Base-by-base conservation (phyloP, 2,329 filamentous ascomycete species). In the Zymoseptoria pseudotritici region DNA sequence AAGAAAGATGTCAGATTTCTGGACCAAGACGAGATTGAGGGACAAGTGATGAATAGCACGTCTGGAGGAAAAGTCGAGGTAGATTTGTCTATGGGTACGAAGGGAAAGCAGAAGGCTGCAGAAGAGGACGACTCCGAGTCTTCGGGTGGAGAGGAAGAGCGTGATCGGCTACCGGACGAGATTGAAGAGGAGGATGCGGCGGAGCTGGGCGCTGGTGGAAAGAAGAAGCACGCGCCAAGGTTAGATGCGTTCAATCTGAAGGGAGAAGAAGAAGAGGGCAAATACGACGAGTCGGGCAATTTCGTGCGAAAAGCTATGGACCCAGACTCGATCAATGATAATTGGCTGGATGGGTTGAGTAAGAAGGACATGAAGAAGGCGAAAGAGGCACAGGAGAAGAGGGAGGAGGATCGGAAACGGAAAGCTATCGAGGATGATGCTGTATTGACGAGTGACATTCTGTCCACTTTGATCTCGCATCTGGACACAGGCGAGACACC, bases 161-260 rank as follows among this genome's bases (percentile, higher is more conserved):
- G 84, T 53, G 91, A 90, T 26, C 86, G 85, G 54, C 76, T 90
- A 36, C 68, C 69, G 0, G 67, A 68, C 42, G 90, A 75, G 31
- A 72, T 75, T 60, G 73, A 90, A 65, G 86, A 89, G 62, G 89
- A 85, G 19, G 72, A 96, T 17, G 94, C 97, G 66, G 88, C 92
- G 58, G 94, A 99, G 73, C 80, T 99, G 5, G 94, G 94, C 1
- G 87, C 90, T 1, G 94, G 94, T 13, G 89, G 89, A 1, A 88
- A 95, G 68, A 97, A 97, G 78, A 89, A 86, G 69, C 91, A 97
- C 74, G 94, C 94, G 1, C 94, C 94, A 1, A 90, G 94, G 73
- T 82, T 99, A 5, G 94, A 97, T 74, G 93, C 93, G 2, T 99
- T 99, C 81, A 97, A 99, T 71, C 89, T 99, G 81, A 86, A 85